Evolutionary conservation across 2,329 filamentous ascomycete genomes (phyloP).

Genomic region (Cladosporium sp.): DNA sequence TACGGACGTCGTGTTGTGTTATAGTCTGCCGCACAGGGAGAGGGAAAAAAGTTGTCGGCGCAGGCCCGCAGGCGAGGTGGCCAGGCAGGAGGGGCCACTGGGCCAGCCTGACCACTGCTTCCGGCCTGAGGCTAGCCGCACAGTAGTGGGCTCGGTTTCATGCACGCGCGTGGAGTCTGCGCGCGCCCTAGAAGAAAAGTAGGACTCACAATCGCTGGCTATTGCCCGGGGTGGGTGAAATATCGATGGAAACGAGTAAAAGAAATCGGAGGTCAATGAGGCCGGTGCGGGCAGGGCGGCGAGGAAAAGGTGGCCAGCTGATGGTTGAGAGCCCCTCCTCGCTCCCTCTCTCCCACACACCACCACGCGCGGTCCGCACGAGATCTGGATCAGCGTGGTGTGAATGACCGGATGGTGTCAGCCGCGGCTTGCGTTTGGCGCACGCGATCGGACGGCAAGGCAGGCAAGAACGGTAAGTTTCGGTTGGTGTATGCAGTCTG

Average conservation of each 20-base stretch:
- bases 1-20: background rate
- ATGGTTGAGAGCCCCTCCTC: background rate
- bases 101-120: slow-evolving; percentile 4
- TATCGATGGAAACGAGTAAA: background rate
- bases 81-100: background rate
- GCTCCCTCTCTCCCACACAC: slow-evolving; percentile 7
- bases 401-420: slow-evolving; percentile 7
- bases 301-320: background rate
- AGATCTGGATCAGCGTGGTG: slow-evolving; percentile 8
- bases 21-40: background rate
- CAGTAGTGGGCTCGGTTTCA: slow-evolving; percentile 8
- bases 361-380: slow-evolving; percentile 10
- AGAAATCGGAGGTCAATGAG: too few species aligned
- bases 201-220: slow-evolving; percentile 3
- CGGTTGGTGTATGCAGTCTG: background rate
- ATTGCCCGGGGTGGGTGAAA: slow-evolving; percentile 1
- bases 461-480: too few species aligned
- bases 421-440: slow-evolving; percentile 1
- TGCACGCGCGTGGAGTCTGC: slow-evolving; percentile 7
- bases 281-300: too few species aligned
- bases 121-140: slow-evolving; percentile 1
- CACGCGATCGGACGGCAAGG: too few species aligned
- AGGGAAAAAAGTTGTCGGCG: background rate
- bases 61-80: background rate
- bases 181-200: slow-evolving; percentile 9